Conservation (phyloP, 2,329 filamentous ascomycete genomes). For the Diplodia intermedia region DNA sequence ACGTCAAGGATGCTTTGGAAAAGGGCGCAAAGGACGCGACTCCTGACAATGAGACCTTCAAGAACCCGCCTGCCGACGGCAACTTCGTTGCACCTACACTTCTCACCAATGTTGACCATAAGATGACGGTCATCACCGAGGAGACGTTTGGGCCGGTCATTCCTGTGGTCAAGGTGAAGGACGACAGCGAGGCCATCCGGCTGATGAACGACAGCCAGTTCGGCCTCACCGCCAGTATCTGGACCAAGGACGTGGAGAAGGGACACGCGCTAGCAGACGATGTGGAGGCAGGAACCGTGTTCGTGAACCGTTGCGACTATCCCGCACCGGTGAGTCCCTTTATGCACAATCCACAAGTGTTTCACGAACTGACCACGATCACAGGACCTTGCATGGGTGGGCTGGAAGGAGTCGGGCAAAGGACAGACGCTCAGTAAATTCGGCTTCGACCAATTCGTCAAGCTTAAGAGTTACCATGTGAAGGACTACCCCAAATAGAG, state of each 20-base stretch:
- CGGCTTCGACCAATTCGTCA: constrained; percentile 94
- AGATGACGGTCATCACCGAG: constrained; percentile 87
- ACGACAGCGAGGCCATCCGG: constrained; percentile 79
- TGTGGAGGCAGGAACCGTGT: constrained; percentile 92
- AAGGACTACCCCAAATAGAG: constrained; percentile 73
- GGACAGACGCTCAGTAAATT: constrained; percentile 88
- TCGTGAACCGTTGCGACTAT: constrained; percentile 93
- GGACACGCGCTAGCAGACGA: constrained; percentile 79
- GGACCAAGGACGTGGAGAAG: constrained; percentile 83
- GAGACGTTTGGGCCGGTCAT: constrained; percentile 96
- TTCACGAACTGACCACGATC: constrained; percentile 37
- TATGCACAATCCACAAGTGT: constrained; percentile 37
- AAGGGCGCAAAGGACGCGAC: constrained; percentile 87
- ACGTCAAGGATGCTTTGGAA: constrained; percentile 80
- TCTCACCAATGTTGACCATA: constrained; percentile 78
- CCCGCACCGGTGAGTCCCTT: constrained; percentile 79
- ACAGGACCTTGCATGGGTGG: constrained; percentile 92
- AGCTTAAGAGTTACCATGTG: constrained; percentile 93
- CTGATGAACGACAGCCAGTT: constrained; percentile 97
- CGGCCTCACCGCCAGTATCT: constrained; percentile 93
- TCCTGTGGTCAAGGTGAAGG: constrained; percentile 83
- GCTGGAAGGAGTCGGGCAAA: constrained; percentile 96
- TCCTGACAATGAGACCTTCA: constrained; percentile 80
- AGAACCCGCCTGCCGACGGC: constrained; percentile 73
- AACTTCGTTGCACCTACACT: constrained; percentile 91